phyloP scores from a whole-genome alignment of 2,329 filamentous ascomycete species.

The Ophiosphaerella korrae region DNA sequence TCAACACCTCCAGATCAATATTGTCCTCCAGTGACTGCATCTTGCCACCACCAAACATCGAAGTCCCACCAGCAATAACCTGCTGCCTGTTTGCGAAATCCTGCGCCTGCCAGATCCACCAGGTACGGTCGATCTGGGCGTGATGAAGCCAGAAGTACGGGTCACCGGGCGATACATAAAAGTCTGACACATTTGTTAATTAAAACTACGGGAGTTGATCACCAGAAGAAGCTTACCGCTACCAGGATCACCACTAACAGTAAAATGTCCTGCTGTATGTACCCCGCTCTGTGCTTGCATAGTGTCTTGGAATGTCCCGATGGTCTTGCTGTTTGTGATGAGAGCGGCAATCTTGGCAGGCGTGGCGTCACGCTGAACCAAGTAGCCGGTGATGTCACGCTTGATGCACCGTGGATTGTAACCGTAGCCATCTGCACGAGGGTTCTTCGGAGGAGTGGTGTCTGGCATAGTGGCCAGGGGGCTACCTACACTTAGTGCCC shows the following conservation, averaged over 20 bases:
- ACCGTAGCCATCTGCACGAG: constrained; percentile 35
- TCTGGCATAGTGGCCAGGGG: constrained; percentile 28
- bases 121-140: constrained; percentile 55
- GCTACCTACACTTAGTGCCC: constrained; percentile 5
- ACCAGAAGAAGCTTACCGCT: constrained; percentile 30
- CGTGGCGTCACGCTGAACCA: constrained; percentile 32
- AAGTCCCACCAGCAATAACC: constrained; percentile 52
- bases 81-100: constrained; percentile 48
- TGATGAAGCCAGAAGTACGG: constrained; percentile 57
- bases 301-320: constrained; percentile 46
- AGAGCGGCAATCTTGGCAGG: constrained; percentile 35
- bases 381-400: constrained; percentile 45
- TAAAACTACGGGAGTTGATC: neutral
- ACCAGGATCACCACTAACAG: constrained; percentile 52
- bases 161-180: constrained; percentile 54
- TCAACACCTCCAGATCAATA: constrained; percentile 48
- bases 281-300: constrained; percentile 48
- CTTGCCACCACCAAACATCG: constrained; percentile 43
- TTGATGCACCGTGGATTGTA: constrained; percentile 50
- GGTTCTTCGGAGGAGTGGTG: constrained; percentile 47
- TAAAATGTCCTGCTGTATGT: constrained; percentile 54
- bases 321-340: constrained; percentile 29
- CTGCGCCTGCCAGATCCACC: constrained; percentile 58
- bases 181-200: constrained; percentile 30
- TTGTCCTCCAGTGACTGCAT: constrained; percentile 32